These are phyloP conservation scores for Globisporangium yorkense DNA, from an alignment of 352 stramenopile species.

Conservation along the genomic window DNA sequence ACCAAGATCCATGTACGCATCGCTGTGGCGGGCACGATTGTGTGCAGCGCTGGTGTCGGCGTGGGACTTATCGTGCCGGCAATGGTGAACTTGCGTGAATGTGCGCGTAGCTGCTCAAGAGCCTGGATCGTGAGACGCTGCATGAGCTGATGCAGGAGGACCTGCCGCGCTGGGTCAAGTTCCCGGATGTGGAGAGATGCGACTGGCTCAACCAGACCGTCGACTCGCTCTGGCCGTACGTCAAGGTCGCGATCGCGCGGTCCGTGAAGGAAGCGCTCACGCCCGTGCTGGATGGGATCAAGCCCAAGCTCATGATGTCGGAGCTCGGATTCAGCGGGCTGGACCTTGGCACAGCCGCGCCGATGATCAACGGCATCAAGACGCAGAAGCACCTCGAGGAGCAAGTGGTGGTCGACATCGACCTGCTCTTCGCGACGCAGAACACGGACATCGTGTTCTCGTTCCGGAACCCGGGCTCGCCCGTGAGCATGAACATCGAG, in stretches of 20 bases:
- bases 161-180: slow-evolving; percentile 39
- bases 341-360: slow-evolving; percentile 33
- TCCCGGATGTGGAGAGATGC: slow-evolving; percentile 40
- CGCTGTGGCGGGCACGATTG: not conserved
- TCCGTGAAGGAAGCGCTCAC: slow-evolving; percentile 30
- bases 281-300: slow-evolving; percentile 26
- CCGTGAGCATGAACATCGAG: slow-evolving; percentile 31
- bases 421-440: slow-evolving; percentile 33
- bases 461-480: slow-evolving; percentile 26
- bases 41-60: not conserved
- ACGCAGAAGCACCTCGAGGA: slow-evolving; percentile 31
- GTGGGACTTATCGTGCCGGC: not conserved
- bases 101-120: slow-evolving; percentile 19
- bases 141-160: slow-evolving; percentile 37
- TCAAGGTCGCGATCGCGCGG: slow-evolving; percentile 34
- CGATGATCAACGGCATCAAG: slow-evolving; percentile 42
- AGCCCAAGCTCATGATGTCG: slow-evolving; percentile 38
- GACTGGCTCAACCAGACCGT: slow-evolving; percentile 39
- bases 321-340: slow-evolving; percentile 33
- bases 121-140: slow-evolving; percentile 31
- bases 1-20: slow-evolving; percentile 23
- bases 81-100: not conserved
- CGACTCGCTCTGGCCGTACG: slow-evolving; percentile 43
- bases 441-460: slow-evolving; percentile 42
- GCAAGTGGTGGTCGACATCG: slow-evolving; percentile 38